Evolutionary conservation across 2,329 filamentous ascomycete genomes (phyloP), one percentile per base, ranked within the genome.

Genomic region (Aurifilum marmelostoma): DNA sequence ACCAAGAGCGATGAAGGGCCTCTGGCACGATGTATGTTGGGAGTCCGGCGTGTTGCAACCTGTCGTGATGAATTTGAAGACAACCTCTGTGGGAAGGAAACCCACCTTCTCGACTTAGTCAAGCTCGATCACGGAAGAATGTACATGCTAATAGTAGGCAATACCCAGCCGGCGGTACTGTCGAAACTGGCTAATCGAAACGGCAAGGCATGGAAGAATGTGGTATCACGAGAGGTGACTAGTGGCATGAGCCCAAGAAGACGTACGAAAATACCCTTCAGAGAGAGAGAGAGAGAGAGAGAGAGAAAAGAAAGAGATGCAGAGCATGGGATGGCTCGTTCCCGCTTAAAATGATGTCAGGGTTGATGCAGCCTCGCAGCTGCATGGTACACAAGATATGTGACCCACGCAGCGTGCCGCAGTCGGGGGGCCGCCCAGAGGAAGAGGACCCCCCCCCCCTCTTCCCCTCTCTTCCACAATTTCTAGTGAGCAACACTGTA

Each of bases 71-170:
- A 56, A 14, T n/a, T 32, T 41, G n/a, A 27, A 29, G n/a, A 18
- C 63, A 32, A n/a, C 47, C 14, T 47, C 43, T 59, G 50, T 65
- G 60, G 58, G 43, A 43, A 37, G 18, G 8, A 7, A 63, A 66
- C 50, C 63, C 69, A 70, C 69, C 69, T 70, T 70, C 69, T 70
- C 43, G 41, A 70, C 63, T 66, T 60, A 69, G 66, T 54, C 69
- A 70, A 70, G 67, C 63, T 66, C 63, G 41, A 41, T 24, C 41
- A 39, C 56, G 37, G 59, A 43, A 66, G 63, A n/a, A 59, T 29
- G 24, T 24, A 41, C 14, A 65, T 56, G 62, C 32, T 52, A n/a
- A 41, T 34, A 58, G 63, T n/a, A 43, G 32, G 59, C 69, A 52
- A 66, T 61, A 56, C 64, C 63, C 65, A 67, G 39, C 65, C 50